Evolutionary conservation across 768 basidiomycete genomes (phyloP), one percentile per base, ranked within the genome.

Genomic region (Grammothele lineata): DNA sequence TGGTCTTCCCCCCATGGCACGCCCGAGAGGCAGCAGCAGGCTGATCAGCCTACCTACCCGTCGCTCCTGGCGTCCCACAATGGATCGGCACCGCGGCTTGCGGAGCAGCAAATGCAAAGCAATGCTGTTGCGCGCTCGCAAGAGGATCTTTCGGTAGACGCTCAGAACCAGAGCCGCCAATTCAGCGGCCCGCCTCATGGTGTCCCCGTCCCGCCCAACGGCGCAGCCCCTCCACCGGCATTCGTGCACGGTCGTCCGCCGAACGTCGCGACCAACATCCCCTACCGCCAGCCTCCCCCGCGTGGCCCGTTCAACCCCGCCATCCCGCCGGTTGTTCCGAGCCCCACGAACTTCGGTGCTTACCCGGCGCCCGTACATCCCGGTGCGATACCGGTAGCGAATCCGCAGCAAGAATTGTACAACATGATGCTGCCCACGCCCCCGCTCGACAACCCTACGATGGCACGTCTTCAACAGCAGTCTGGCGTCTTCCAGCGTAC

Each of bases 381-480:
- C n/a, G 70, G 81, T 14, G 83, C 85, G 53, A 73, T 87, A 45
- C 82, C 85, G 10, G 68, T 88, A 43, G 84, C 82, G 48, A 85
- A 77, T 58, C 57, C 55, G 40, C 76, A 85, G 23, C 87, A 88
- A 56, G 86, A 87, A 57, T 58, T 88, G 43, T 89, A 88, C 57
- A 86, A 88, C 58, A 85, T 87, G 83, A 85, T 89, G 77, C 67
- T 80, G 39, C 77, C 78, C 34, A 75, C 69, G 22, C 66, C 73
- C 26, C 70, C 76, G 45, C 62, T 84, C 52, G 72, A 71, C 51
- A 80, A 75, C 60, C 76, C 83, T 27, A 77, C 85, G 25, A 81
- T 87, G 47, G 74, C 79, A 41, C 86, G 86, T 54, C 80, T 87
- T 40, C 87, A 90, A 63, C 86, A 88, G 56, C 87, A 87, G 59